Base-by-base conservation (phyloP, 2,329 filamentous ascomycete genomes). In the Aciculosporium take region DNA sequence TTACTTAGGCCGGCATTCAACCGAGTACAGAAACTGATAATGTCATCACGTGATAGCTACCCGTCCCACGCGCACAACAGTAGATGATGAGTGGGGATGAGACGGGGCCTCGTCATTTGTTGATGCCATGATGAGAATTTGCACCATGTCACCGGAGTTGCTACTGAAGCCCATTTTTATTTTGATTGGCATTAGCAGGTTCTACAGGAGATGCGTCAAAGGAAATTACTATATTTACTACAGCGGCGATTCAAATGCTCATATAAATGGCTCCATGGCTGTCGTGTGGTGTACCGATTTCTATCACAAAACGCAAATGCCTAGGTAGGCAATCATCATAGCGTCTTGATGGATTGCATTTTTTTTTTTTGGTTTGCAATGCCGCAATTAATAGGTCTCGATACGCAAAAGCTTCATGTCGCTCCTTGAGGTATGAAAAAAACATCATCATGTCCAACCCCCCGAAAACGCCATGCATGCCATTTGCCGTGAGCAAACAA, bases 391-490 rank as follows among this genome's bases (percentile, higher is more conserved):
- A 28, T 37, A 35, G 24, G 24, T 29, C 35, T 12, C 27, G 10
- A 25, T 31, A n/a, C n/a, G 18, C 9, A 37, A 37, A 24, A 24
- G 10, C 33, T 25, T 27, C 24, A 29, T 12, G 33, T 31, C 33
- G 27, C 42, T 41, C 37, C 37, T 34, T 12, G 21, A 24, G 24
- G 28, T 28, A 32, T 30, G 12, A 24, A 24, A 30, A 23, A 27
- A 20, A 40, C 33, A 34, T 29, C 15, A 27, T 12, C 13, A 35
- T 29, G 27, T 5, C 23, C 5, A 24, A 25, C 6, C 10, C 21
- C 18, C 29, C 37, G 20, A 6, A 3, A 40, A 41, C 42, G 42
- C 42, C 34, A 36, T 37, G 39, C 33, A 21, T 37, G 31, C 24
- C 17, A 24, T 23, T 30, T 13, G 9, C 13, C 9, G 6, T 12